A percentile compares a stretch with the other conserved stretches of the same genome.
phyloP scores from a whole-genome alignment of 2,329 filamentous ascomycete genomes.

The Aureobasidium namibiae region DNA sequence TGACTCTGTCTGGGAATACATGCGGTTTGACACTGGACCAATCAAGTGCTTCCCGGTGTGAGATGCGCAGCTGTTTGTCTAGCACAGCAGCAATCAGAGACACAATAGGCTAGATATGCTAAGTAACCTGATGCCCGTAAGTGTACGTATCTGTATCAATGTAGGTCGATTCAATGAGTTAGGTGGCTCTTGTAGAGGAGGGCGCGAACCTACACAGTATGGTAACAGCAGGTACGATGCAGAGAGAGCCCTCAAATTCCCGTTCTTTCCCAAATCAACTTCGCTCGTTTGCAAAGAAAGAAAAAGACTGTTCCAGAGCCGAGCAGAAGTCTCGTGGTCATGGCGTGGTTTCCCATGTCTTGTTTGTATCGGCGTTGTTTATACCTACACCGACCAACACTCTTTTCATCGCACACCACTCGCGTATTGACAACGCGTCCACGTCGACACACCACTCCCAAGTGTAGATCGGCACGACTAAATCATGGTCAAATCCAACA shows the following conservation, averaged over 20 bases:
- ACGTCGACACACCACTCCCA: not conserved
- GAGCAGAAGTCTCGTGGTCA: not conserved
- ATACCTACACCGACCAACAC: not conserved
- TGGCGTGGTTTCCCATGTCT: not conserved
- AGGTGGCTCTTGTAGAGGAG: not conserved
- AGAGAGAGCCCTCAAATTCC: not conserved
- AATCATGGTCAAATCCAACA: slow-evolving; percentile 27
- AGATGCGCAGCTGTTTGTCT: not conserved
- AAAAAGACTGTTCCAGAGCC: not conserved
- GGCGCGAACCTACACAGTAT: not conserved
- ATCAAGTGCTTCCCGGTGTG: not conserved
- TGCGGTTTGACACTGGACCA: not conserved
- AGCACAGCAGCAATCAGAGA: not conserved
- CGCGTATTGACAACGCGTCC: not conserved
- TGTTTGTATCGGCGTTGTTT: slow-evolving; percentile 6
- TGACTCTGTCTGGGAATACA: not conserved
- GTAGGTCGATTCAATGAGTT: not conserved
- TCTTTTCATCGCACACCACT: not conserved
- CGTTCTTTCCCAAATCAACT: not conserved
- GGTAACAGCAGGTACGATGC: not conserved
- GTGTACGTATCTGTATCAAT: not conserved
- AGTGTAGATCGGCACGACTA: not conserved
- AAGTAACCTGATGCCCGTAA: not conserved
- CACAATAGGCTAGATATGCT: not conserved
- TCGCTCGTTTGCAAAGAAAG: not conserved